Evolutionary conservation across 192 early-diverging fungal species (phyloP).

Genomic region (Coemansia brasiliensis): DNA sequence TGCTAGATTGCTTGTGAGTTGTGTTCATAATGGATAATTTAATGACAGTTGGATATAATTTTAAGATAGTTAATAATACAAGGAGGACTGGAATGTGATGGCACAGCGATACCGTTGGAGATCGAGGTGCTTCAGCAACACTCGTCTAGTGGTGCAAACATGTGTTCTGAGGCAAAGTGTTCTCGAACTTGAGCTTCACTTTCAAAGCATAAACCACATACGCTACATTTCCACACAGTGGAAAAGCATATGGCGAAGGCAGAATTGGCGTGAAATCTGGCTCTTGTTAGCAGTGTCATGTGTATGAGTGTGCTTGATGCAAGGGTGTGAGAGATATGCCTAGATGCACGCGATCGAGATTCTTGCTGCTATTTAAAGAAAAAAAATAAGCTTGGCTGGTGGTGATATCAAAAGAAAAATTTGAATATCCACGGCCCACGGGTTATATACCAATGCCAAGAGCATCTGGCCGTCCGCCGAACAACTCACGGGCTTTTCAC

Average conservation of each 20-base stretch:
- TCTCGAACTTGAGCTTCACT: slow-evolving; percentile 44
- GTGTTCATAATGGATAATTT: too few species aligned
- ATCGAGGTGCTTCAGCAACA: slow-evolving; percentile 13
- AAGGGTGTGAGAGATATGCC: background rate
- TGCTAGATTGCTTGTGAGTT: slow-evolving; percentile 1
- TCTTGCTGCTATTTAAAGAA: slow-evolving; percentile 8
- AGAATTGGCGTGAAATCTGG: background rate
- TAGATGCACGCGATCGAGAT: slow-evolving; percentile 20
- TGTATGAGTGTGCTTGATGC: slow-evolving; percentile 6
- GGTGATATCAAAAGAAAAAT: background rate
- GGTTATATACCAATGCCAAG: slow-evolving; percentile 32
- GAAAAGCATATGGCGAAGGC: slow-evolving; percentile 16
- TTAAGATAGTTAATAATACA: slow-evolving; percentile 5
- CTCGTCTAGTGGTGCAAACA: slow-evolving; percentile 54
- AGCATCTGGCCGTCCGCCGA: slow-evolving; percentile 8
- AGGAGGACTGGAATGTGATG: background rate
- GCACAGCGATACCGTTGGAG: background rate
- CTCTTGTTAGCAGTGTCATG: slow-evolving; percentile 14
- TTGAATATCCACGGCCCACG: background rate
- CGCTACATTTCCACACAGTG: slow-evolving; percentile 52
- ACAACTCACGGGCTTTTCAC: slow-evolving; percentile 8
- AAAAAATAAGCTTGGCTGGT: background rate
- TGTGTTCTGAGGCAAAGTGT: slow-evolving; percentile 52
- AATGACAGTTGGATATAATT: background rate
- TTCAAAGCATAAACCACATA: slow-evolving; percentile 45